Percentiles rank a stretch among this genome's conserved stretches.
phyloP scores from a whole-genome alignment of 2,329 filamentous ascomycete genomes.

The Cladophialophora chaetospira region DNA sequence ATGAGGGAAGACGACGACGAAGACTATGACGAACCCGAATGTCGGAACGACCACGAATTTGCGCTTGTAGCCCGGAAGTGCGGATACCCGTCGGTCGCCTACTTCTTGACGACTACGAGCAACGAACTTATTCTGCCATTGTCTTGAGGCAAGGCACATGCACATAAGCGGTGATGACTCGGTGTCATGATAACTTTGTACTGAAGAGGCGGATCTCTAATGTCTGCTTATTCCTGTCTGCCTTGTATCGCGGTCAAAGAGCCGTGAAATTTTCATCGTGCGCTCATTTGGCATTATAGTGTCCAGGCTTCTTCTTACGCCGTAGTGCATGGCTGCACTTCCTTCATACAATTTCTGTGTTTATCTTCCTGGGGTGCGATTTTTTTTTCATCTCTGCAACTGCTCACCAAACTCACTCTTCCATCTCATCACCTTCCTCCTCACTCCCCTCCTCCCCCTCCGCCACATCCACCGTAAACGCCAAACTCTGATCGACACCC shows the following conservation, averaged over 20 bases:
- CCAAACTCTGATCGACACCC: conserved; percentile 92
- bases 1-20: conserved; percentile 10
- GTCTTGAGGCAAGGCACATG: not conserved
- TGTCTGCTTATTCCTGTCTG: not conserved
- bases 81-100: not conserved
- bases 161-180: no score
- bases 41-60: conserved; percentile 43
- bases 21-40: conserved; percentile 32
- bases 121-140: not conserved
- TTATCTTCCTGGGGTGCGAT: no score
- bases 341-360: no score
- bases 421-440: conserved; percentile 63
- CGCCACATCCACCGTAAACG: conserved; percentile 79
- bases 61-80: conserved; percentile 36
- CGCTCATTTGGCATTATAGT: no score
- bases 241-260: no score
- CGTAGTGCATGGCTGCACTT: no score
- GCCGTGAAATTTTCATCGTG: no score
- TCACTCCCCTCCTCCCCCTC: conserved; percentile 96
- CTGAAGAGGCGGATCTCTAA: not conserved
- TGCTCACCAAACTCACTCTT: conserved; percentile 1
- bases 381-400: no score
- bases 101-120: not conserved
- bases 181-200: no score
- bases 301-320: no score